Conservation (phyloP, 2,329 filamentous ascomycete genomes). For the Diaporthe capsici region DNA sequence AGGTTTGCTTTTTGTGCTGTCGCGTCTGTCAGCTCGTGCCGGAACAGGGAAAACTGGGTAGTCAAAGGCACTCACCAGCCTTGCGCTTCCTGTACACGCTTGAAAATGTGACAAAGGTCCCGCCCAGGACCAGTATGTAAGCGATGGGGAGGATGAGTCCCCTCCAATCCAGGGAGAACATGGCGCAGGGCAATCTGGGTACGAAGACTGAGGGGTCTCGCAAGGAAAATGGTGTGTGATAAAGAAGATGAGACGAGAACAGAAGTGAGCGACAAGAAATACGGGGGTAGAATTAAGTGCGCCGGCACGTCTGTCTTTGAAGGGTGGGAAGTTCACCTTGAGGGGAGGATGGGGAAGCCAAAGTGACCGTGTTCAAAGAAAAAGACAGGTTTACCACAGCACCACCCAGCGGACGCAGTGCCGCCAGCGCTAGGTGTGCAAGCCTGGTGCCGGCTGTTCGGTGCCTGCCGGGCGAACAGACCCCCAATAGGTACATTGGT, state of each 20-base stretch:
- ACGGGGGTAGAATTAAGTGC: slow-evolving; percentile 18
- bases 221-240: background rate
- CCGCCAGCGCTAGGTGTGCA: slow-evolving; percentile 19
- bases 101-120: slow-evolving; percentile 92
- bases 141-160: slow-evolving; percentile 88
- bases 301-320: slow-evolving; percentile 9
- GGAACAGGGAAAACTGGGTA: background rate
- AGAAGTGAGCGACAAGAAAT: slow-evolving; percentile 22
- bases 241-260: background rate
- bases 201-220: background rate
- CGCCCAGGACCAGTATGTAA: slow-evolving; percentile 89
- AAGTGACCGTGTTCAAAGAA: slow-evolving; percentile 17
- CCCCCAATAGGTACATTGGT: slow-evolving; percentile 17
- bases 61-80: slow-evolving; percentile 70
- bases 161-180: slow-evolving; percentile 80
- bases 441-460: slow-evolving; percentile 15
- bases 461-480: slow-evolving; percentile 22
- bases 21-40: slow-evolving; percentile 20
- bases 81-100: slow-evolving; percentile 94
- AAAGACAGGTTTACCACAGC: slow-evolving; percentile 38
- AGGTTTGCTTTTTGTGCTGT: slow-evolving; percentile 85
- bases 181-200: slow-evolving; percentile 47
- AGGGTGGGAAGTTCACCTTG: background rate
- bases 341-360: background rate
- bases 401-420: background rate